Evolutionary conservation across 257 asterid genomes (phyloP), one percentile per base, ranked within the genome.

Genomic region (Primulina eburnea): DNA sequence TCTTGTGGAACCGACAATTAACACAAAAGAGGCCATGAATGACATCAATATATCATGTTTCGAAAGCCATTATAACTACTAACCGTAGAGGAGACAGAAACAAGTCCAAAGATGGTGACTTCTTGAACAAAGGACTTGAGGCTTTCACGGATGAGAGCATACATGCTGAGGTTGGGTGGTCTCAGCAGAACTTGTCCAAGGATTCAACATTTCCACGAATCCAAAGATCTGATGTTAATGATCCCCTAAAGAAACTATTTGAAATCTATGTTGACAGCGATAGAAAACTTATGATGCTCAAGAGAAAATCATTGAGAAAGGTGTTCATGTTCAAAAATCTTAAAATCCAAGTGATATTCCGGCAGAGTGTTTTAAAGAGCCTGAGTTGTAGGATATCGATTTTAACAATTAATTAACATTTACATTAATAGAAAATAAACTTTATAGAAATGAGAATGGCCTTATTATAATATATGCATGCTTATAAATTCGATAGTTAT

Each of bases 1-100:
- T 67, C 90, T 92, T 30, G 89, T 92, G 82, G 98, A 92, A 72
- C 97, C 97, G 58, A 92, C 97, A 30, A 67, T 88, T 65, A 90
- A 90, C 80, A 92, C 95, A 18, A 92, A 79, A 82, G 97, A 87
- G 79, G 96, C 95, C 67, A 92, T 90, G 85, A 79, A 87, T 79
- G 93, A 91, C 43, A 88, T 90, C 69, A 87, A 90, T 76, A 90
- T 76, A 78, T 79, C 86, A 92, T 92, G 98, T 92, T 90, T 72
- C 77, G 69, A 28, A 89, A 88, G 84, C 97, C 97, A 80, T 60
- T 90, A 63, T 95, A 85, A 71, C 87, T 80, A 76, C 82, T 69
- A 68, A 78, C 62, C 83, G 84, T 71, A 79, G 66, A 71, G 77
- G 71, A 14, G 38, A 30, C 35, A 75, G 77, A 78, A 81, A 76